Conservation (phyloP, 129 eudicot genomes). For the Flaveria trinervia region DNA sequence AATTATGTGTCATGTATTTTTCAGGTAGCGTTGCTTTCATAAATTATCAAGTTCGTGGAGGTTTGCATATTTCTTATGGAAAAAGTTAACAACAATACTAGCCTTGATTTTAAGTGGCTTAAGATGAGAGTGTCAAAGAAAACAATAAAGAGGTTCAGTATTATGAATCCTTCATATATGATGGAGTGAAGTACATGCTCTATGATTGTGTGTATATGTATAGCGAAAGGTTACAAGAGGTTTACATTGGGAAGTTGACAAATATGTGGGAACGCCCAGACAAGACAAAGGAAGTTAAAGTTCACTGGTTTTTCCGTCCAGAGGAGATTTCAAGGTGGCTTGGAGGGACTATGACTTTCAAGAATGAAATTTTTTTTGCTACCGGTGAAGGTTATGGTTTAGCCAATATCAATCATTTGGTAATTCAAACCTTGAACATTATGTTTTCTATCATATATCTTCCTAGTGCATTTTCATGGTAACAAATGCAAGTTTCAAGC, state of each 20-base stretch:
- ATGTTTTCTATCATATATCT: conserved; percentile 14
- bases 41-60: conserved; percentile 19
- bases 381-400: conserved; percentile 76
- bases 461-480: conserved; percentile 18
- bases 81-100: conserved; percentile 35
- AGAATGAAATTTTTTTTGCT: conserved; percentile 74
- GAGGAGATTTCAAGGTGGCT: conserved; percentile 57
- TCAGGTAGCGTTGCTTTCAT: conserved; percentile 36
- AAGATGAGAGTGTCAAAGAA: conserved; percentile 50
- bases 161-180: conserved; percentile 70
- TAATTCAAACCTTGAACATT: conserved; percentile 29
- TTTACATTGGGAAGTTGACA: conserved; percentile 66
- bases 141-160: conserved; percentile 50
- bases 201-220: conserved; percentile 74
- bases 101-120: conserved; percentile 67
- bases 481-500: conserved; percentile 9
- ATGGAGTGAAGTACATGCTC: conserved; percentile 58
- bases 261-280: conserved; percentile 65
- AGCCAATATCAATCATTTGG: conserved; percentile 70
- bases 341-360: conserved; percentile 35
- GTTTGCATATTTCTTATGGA: conserved; percentile 36
- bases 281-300: conserved; percentile 55
- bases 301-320: conserved; percentile 78
- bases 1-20: conserved; percentile 35
- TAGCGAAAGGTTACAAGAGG: conserved; percentile 49